Conservation (phyloP, 2,329 filamentous ascomycete genomes). For the Pseudocercospora fuligena region DNA sequence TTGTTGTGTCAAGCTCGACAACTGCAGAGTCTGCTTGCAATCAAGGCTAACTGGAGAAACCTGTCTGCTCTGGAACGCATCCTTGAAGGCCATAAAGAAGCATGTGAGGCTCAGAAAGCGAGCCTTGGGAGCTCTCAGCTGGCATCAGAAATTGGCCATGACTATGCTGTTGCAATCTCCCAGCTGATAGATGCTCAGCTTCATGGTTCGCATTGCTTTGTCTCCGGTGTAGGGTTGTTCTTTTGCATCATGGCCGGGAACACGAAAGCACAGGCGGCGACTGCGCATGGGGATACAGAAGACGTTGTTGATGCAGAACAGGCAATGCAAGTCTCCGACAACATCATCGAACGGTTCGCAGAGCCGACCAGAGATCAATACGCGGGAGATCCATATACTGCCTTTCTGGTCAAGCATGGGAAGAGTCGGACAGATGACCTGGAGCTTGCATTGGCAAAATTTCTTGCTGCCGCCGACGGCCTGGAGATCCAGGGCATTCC, state of each 20-base stretch:
- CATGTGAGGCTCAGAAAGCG: background rate
- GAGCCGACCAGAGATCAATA: background rate
- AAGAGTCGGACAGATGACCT: constrained; percentile 16
- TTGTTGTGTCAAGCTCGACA: background rate
- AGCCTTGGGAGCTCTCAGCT: background rate
- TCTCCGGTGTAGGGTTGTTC: constrained; percentile 23
- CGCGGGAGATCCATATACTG: background rate
- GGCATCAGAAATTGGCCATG: background rate
- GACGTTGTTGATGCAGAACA: background rate
- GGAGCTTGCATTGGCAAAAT: constrained; percentile 19
- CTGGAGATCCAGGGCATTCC: constrained; percentile 12
- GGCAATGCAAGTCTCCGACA: constrained; percentile 11
- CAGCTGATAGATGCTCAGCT: constrained; percentile 19
- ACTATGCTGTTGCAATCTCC: constrained; percentile 16
- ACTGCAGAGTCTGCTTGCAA: background rate
- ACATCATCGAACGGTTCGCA: constrained; percentile 20
- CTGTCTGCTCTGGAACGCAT: background rate
- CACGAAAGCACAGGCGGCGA: background rate
- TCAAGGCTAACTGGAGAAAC: constrained; percentile 6
- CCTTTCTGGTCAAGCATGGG: constrained; percentile 24
- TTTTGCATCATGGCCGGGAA: constrained; percentile 22
- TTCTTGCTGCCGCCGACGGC: constrained; percentile 16
- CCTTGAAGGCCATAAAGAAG: constrained; percentile 1
- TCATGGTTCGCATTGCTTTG: constrained; percentile 17
- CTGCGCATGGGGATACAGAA: background rate